A percentile compares a stretch with the other conserved stretches of the same genome.
Evolutionary conservation across 768 basidiomycete species (phyloP).

Genomic region (Psilocybe sp.): DNA sequence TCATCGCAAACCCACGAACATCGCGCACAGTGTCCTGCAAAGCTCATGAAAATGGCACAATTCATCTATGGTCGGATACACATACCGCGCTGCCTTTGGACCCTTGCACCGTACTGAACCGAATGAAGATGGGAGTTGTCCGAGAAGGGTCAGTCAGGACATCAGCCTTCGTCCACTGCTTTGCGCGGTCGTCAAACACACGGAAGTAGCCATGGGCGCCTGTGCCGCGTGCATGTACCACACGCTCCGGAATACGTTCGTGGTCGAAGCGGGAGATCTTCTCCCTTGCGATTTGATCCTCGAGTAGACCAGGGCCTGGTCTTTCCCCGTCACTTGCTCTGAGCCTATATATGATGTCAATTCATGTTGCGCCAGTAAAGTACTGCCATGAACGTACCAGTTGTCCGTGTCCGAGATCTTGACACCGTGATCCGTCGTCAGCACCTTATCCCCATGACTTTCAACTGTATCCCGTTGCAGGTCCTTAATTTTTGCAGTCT

Average conservation of each 20-base stretch:
- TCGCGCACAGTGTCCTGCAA: conserved; percentile 72
- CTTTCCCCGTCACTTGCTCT: conserved; percentile 43
- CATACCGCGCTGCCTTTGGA: conserved; percentile 78
- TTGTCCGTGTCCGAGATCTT: conserved; percentile 61
- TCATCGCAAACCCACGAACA: conserved; percentile 82
- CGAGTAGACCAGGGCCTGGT: conserved; percentile 72
- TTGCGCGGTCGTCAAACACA: conserved; percentile 63
- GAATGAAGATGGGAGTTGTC: conserved; percentile 73
- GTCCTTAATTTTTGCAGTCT: conserved; percentile 33
- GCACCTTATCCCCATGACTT: conserved; percentile 19
- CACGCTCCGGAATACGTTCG: conserved; percentile 87
- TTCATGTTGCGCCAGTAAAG: not conserved
- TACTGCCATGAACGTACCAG: conserved; percentile 40
- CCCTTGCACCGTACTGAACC: conserved; percentile 87
- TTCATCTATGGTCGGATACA: conserved; percentile 4
- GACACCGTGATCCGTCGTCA: conserved; percentile 66
- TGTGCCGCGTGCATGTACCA: conserved; percentile 68
- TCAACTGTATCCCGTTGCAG: conserved; percentile 31
- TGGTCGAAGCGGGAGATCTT: conserved; percentile 83
- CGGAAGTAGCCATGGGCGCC: conserved; percentile 85
- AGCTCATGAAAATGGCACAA: not conserved
- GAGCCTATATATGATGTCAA: conserved; percentile 39
- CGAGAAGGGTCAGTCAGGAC: conserved; percentile 73
- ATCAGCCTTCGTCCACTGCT: conserved; percentile 66
- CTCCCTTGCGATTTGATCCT: conserved; percentile 72